Base-by-base conservation (phyloP, 176 grass and related monocot genomes). In the Hordeum marinum region DNA sequence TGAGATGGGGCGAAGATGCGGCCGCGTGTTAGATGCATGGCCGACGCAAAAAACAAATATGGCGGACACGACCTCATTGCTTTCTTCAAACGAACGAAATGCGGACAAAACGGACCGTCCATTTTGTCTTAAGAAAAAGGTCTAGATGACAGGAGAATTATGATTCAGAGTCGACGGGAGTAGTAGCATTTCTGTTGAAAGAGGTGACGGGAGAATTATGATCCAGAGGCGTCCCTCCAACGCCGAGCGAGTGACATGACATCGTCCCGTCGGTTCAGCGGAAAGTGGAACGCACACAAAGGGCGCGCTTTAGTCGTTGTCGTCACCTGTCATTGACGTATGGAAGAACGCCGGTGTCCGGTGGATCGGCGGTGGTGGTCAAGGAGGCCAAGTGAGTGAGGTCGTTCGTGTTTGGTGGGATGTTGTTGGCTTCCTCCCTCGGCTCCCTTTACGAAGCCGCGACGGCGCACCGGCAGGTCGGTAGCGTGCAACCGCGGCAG, bases 381-480 rank as follows among this genome's bases (percentile, higher is more conserved):
- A 65, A 46, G 57, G 24, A 18, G 48, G 14, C 14, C 0, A 50
- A 4, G 5, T 4, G 48, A 4, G 5, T 4, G 48, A 52, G 48
- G 48, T 34, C 26, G 8, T 35, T 2, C 21, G 24, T 17, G 78
- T 76, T 39, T 1, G 88, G 83, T 89, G 78, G 34, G 26, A 12
- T 3, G 87, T 21, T 50, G 46, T 89, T 80, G 87, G 87, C 63
- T 55, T 63, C 29, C 9, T 17, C 24, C 29, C 29, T 29, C 2
- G 67, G 20, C 13, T 64, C 63, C 78, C 78, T 87, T 41, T 58
- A 69, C 11, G 23, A 82, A 8, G 42, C 60, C 29, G 34, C 83
- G 87, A 89, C 83, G 88, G 48, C 74, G 65, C 86, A 88, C 68
- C 86, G 52, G 80, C 86, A 37, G 85, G 43, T 43, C 64, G 61